Base-by-base conservation (phyloP, 192 early-diverging fungal species). In the Fimicolochytrium jonesii region DNA sequence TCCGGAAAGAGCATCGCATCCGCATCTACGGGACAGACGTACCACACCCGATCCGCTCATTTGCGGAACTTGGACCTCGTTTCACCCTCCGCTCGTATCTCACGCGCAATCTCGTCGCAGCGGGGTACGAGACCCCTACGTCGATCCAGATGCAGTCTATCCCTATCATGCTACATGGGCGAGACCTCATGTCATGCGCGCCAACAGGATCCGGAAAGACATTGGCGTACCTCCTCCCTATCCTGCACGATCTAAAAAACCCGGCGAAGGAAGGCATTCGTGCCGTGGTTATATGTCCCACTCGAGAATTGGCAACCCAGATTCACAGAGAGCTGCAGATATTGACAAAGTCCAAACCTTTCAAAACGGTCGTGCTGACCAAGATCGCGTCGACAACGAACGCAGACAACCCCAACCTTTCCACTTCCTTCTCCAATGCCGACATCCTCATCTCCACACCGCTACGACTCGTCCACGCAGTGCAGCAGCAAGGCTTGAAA, bases 181-280 rank as follows among this genome's bases (percentile, higher is more conserved):
- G 92, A 13, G 97, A 99, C 69, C 32, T 99, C 2, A 94, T 99
- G 79, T 91, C 92, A 1, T 90, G 90, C 73, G 93, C 97, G 7
- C 97, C 94, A 32, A 99, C 97, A 20, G 95, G 97, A 54, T 95
- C 93, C 4, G 97, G 97, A 67, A 99, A 99, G 75, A 99, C 97
- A 0, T 69, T 97, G 67, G 95, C 97, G 0, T 99, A 89, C 56
- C 58, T 94, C 36, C 73, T 99, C 25, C 92, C 94, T 0, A 92
- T 99, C 26, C 64, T 99, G 47, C 90, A 94, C 55, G 77, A 87
- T 42, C 67, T 98, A 30, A 87, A 91, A 39, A 77, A 77, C 44
- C 89, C 88, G 3, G 83, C 43, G 23, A 93, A 91, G 61, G 74
- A 78, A 7, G 92, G 92, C 15, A 88, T 90, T 62, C 83, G 96